Evolutionary conservation across 2,329 filamentous ascomycete species (phyloP), one percentile per base, ranked within the genome.

Genomic region (Boeremia exigua): DNA sequence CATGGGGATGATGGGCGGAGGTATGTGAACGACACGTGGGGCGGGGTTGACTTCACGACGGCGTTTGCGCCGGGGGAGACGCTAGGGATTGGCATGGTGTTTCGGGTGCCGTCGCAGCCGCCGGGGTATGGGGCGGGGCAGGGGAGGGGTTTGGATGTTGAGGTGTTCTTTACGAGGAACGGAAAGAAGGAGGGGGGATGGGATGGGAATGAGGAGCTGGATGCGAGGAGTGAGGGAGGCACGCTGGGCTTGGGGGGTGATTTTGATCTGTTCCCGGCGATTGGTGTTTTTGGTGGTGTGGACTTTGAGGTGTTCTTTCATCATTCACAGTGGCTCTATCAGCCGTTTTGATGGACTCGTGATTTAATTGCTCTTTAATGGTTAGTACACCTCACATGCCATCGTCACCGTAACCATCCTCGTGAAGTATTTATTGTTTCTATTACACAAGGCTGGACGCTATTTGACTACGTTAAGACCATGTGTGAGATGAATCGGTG

Each of bases 1-100:
- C 91, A 94, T 71, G 87, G 88, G 42, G 91, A 94, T 72, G 91
- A 94, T 72, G 91, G 91, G 0, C 83, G 88, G 65, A 84, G 84
- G 72, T 95, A 89, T 71, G 81, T 92, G 66, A 91, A 92, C 69
- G 88, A 94, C 71, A 81, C 82, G 7, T 89, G 84, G 80, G 90
- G 91, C 19, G 91, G 91, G 15, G 84, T 84, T 59, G 80, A 86
- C 52, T 93, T 93, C 60, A 87, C 86, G 0, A 65, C 71, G 9
- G 80, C 86, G 5, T 92, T 92, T 69, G 72, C 76, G n/a, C 75
- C 77, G 0, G 88, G 88, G 14, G 85, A 91, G 65, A 86, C 84
- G 5, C 81, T 91, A 9, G 91, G 90, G 0, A 75, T 94, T 12
- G 90, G 90, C 3, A 89, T 93, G 82, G 83, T 78, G 2, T 85